phyloP scores from a whole-genome alignment of 306 rosid species.

The Datisca glomerata region DNA sequence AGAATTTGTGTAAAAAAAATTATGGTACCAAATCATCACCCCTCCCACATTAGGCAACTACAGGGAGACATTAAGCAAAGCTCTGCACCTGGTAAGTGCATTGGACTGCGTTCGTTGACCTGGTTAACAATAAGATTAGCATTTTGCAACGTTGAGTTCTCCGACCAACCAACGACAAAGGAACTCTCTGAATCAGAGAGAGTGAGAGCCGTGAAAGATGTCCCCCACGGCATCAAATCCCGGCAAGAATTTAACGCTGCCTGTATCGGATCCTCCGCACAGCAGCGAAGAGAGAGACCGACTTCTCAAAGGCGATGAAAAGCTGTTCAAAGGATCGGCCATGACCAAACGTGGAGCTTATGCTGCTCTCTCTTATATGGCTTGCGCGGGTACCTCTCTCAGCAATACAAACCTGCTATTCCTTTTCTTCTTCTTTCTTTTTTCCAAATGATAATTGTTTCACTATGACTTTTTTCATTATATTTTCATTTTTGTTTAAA shows the following conservation, averaged over 20 bases:
- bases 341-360: slow-evolving; percentile 82
- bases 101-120: background rate
- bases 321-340: slow-evolving; percentile 74
- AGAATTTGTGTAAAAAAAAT: no score
- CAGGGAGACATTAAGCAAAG: no score
- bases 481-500: no score
- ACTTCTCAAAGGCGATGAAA: slow-evolving; percentile 29
- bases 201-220: slow-evolving; percentile 18
- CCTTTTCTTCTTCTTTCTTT: no score
- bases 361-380: slow-evolving; percentile 85
- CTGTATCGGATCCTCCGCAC: slow-evolving; percentile 55
- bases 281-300: slow-evolving; percentile 35
- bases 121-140: background rate
- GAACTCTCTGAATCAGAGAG: background rate
- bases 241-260: slow-evolving; percentile 35
- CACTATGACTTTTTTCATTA: no score
- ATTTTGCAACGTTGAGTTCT: slow-evolving; percentile 14
- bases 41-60: no score
- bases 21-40: no score
- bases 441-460: no score
- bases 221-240: slow-evolving; percentile 34
- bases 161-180: background rate
- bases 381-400: slow-evolving; percentile 53
- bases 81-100: no score
- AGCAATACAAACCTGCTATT: no score